These are phyloP conservation scores for Cochlearia excelsa DNA, from an alignment of 345 rosid species.

Conservation along the genomic window DNA sequence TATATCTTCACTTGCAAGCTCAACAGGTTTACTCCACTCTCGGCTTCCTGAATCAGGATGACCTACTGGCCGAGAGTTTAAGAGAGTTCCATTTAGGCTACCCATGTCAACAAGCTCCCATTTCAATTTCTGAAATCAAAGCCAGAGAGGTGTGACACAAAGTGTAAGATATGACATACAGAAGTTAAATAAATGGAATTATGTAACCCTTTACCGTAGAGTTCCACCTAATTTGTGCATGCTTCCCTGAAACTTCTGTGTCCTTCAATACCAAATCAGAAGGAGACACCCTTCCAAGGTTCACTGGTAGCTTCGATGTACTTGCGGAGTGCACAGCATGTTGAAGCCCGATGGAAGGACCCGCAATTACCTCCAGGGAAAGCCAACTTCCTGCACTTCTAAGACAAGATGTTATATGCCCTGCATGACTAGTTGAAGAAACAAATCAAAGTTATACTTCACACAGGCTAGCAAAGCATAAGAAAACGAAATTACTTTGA, in stretches of 20 bases:
- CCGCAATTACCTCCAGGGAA: constrained; percentile 79
- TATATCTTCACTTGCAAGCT: constrained; percentile 74
- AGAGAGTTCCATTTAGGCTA: constrained; percentile 88
- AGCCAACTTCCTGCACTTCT: constrained; percentile 95
- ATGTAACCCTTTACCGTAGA: constrained; percentile 48
- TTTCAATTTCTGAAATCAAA: constrained; percentile 66
- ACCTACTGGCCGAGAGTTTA: constrained; percentile 65
- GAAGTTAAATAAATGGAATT: constrained; percentile 19
- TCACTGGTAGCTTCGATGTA: constrained; percentile 71
- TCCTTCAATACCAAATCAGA: constrained; percentile 74
- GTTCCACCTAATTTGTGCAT: constrained; percentile 94
- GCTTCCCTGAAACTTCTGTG: constrained; percentile 94
- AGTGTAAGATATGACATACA: constrained; percentile 25
- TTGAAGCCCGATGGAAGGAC: constrained; percentile 72
- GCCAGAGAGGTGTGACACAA: constrained; percentile 7
- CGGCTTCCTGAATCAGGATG: constrained; percentile 72
- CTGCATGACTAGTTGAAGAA: constrained; percentile 38
- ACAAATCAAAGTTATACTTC: constrained; percentile 22
- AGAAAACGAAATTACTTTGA: constrained; percentile 66
- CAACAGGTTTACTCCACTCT: constrained; percentile 70
- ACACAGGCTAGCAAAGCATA: constrained; percentile 2
- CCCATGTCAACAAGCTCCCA: constrained; percentile 99
- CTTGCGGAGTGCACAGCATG: constrained; percentile 56
- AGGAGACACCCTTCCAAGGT: constrained; percentile 72
- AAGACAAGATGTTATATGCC: constrained; percentile 55